These are phyloP conservation scores for Trametes hirsuta DNA, from an alignment of 1,284 basidiomycete genomes.

Conservation along the genomic window DNA sequence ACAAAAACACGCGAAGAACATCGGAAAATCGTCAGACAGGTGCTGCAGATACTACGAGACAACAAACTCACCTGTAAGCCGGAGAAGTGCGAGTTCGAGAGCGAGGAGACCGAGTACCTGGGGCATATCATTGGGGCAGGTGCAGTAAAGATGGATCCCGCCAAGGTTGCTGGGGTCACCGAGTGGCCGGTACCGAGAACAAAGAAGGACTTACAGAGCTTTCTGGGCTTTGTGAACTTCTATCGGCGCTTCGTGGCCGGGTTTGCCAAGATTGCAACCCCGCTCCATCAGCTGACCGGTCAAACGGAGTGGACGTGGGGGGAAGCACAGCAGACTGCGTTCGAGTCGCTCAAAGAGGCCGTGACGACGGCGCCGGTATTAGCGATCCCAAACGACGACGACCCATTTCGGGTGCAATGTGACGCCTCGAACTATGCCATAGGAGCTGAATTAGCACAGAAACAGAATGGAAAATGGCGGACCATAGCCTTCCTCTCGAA, in stretches of 20 bases:
- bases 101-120: slow-evolving; percentile 25
- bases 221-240: slow-evolving; percentile 31
- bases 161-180: slow-evolving; percentile 39
- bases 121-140: slow-evolving; percentile 38
- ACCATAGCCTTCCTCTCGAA: too few relatives aligned
- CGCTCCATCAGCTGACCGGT: slow-evolving; percentile 33
- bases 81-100: slow-evolving; percentile 42
- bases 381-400: too few relatives aligned
- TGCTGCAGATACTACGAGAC: not conserved
- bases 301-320: slow-evolving; percentile 1
- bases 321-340: not conserved
- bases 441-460: too few relatives aligned
- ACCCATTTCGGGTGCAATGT: too few relatives aligned
- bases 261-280: slow-evolving; percentile 37
- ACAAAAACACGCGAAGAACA: not conserved
- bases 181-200: slow-evolving; percentile 40
- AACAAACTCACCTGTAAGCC: slow-evolving; percentile 27
- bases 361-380: too few relatives aligned
- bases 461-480: too few relatives aligned
- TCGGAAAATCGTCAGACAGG: not conserved
- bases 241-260: slow-evolving; percentile 46
- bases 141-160: slow-evolving; percentile 39
- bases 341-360: too few relatives aligned
- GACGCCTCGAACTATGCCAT: too few relatives aligned
- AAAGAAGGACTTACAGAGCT: slow-evolving; percentile 32